phyloP scores from a whole-genome alignment of 305 asterid species.

The Fraxinus platypoda region DNA sequence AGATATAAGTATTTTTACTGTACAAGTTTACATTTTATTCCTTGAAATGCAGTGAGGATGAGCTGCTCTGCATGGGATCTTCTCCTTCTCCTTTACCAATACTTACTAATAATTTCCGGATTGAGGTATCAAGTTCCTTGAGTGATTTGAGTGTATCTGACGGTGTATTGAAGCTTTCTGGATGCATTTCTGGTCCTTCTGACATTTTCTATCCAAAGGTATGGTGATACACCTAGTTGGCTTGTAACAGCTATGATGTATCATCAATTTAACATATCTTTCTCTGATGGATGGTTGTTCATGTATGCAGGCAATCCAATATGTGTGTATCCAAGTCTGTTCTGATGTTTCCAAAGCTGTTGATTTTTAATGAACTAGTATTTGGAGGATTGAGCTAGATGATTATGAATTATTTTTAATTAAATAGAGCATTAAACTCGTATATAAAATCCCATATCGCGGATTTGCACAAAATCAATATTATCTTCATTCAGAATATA shows the following conservation, averaged over 20 bases:
- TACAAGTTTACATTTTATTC: slow-evolving; percentile 17
- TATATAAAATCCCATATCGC: neutral
- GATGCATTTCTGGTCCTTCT: slow-evolving; percentile 72
- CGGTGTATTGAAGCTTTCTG: slow-evolving; percentile 67
- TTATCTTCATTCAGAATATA: neutral
- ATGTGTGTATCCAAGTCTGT: slow-evolving; percentile 73
- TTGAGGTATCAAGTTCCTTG: slow-evolving; percentile 49
- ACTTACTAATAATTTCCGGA: slow-evolving; percentile 66
- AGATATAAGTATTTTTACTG: slow-evolving; percentile 11
- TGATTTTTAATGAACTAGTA: slow-evolving; percentile 28
- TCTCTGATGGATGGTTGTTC: slow-evolving; percentile 37
- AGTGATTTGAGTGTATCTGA: slow-evolving; percentile 48
- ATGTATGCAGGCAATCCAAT: slow-evolving; percentile 80
- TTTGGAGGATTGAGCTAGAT: slow-evolving; percentile 11
- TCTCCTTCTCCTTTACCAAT: slow-evolving; percentile 69
- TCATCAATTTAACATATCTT: slow-evolving; percentile 13
- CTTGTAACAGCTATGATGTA: slow-evolving; percentile 17
- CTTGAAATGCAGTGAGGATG: slow-evolving; percentile 59
- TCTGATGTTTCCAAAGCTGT: slow-evolving; percentile 18
- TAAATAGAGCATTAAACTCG: neutral
- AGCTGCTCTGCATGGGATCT: slow-evolving; percentile 60
- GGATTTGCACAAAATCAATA: neutral
- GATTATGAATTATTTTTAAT: neutral
- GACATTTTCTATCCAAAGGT: slow-evolving; percentile 68
- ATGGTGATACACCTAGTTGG: slow-evolving; percentile 18